Conservation (phyloP, 768 basidiomycete genomes). For the Obba rivulosa region DNA sequence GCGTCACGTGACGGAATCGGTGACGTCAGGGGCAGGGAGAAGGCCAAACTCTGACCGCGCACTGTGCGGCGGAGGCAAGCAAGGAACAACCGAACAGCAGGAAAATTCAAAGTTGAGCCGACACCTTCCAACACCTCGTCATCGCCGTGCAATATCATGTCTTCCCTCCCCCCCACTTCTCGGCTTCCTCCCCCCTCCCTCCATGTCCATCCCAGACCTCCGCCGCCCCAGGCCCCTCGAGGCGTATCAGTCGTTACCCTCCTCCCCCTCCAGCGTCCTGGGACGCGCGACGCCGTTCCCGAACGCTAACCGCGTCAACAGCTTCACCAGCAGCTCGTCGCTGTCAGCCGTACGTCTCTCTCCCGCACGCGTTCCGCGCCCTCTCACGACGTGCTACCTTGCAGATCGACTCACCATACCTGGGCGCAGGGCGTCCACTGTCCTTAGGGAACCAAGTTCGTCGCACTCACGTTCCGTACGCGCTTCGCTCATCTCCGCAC, state of each 20-base stretch:
- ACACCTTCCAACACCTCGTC: too few relatives aligned
- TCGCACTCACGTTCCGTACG: neutral
- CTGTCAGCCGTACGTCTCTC: conserved; percentile 14
- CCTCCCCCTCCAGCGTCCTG: conserved; percentile 2
- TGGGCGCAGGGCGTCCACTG: conserved; percentile 21
- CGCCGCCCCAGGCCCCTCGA: neutral
- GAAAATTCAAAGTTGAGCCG: too few relatives aligned
- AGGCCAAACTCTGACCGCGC: too few relatives aligned
- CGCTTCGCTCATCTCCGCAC: neutral
- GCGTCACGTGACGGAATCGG: too few relatives aligned
- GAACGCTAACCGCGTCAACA: conserved; percentile 9
- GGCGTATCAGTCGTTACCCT: conserved; percentile 1
- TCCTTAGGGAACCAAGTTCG: conserved; percentile 21
- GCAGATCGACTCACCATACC: conserved; percentile 22
- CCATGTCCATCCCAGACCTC: conserved; percentile 6
- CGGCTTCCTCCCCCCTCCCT: neutral
- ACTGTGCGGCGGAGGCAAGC: too few relatives aligned
- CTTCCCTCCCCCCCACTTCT: neutral
- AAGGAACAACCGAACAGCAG: too few relatives aligned
- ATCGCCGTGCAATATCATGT: neutral
- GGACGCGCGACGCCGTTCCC: conserved; percentile 6
- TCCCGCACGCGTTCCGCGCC: neutral
- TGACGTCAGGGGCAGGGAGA: too few relatives aligned
- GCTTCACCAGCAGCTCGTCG: conserved; percentile 17
- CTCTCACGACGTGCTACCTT: neutral